Base-by-base conservation (phyloP, 768 basidiomycete species). In the Leucogyrophana mollusca region DNA sequence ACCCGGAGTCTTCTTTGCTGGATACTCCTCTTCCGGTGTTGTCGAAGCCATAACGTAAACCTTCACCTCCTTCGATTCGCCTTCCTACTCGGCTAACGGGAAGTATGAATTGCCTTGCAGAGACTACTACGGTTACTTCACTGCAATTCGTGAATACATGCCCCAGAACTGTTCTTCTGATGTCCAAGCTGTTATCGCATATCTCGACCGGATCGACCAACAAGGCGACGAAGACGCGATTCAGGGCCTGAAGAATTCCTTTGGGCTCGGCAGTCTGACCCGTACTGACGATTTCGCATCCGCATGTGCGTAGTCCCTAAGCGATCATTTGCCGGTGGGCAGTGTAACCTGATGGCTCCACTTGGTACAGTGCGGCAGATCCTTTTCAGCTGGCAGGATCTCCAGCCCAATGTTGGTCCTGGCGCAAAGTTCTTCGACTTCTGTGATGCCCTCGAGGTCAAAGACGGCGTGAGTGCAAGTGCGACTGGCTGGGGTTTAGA, bases 51-150 rank as follows among this genome's bases (percentile, higher is more conserved):
- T 69, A 49, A 50, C 52, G 65, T 65, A 50, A n/a, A n/a, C n/a
- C n/a, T n/a, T n/a, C n/a, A n/a, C n/a, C n/a, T n/a, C n/a, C n/a
- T n/a, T n/a, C n/a, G 38, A 9, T 9, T 33, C 32, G 32, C n/a
- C 9, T n/a, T n/a, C 9, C n/a, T 33, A 9, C n/a, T n/a, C n/a
- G n/a, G n/a, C n/a, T n/a, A n/a, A n/a, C n/a, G n/a, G n/a, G n/a
- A n/a, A n/a, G n/a, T n/a, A n/a, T 33, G 32, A n/a, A 9, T 33
- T n/a, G 9, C n/a, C 9, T 33, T 9, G 32, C 47, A 63, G 65
- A 22, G 65, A 70, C 46, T 69, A 61, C 53, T 72, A 68, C 68
- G 60, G 53, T 9, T 72, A 72, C 53, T 70, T 68, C 55, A 67
- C 70, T 52, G 69, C 69, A 17, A 69, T 69, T 40, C 62, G 66